Evolutionary conservation across 1,139 yeast species (phyloP), one percentile per base, ranked within the genome.

Genomic region (Chernovozyma aurita): DNA sequence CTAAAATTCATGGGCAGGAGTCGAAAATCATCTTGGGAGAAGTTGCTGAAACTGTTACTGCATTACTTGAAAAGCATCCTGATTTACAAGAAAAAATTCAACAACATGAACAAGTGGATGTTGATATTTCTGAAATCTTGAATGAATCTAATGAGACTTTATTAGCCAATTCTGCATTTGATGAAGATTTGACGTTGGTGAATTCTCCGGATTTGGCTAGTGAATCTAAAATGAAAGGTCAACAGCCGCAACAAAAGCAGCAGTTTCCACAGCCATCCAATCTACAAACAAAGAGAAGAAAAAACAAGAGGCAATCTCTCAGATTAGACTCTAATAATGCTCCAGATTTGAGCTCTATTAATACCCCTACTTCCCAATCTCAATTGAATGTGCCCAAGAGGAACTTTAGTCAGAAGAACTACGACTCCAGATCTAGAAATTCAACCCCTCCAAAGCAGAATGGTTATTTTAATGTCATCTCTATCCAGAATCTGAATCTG

Each of bases 1-100:
- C 79, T 3, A 70, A 63, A 42, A 47, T 59, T 22, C 80, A 76
- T 46, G 80, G 80, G 36, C 65, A 66, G 54, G 72, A 73, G 43
- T 55, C 67, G 35, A 60, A 67, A 49, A 39, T 50, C 7, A 48
- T 64, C 8, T 53, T 71, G 32, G 57, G 52, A 38, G 65, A 66
- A 38, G 61, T 59, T 42, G 50, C 61, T 16, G 55, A 57, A 20
- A 55, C 57, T 20, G 52, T 69, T 31, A 51, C 53, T 24, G 44
- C 48, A 14, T 51, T 69, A 29, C 37, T 60, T 18, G 62, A 48
- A 11, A 66, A 64, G 41, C 48, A 59, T 42, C 74, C 75, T 4
- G 73, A 68, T 39, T 51, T 69, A 32, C 54, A 49, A 34, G 58
- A 57, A 8, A 59, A 54, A 38, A 46, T 67, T 13, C 38, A 47